These are phyloP conservation scores for Takashimella koratensis DNA, from an alignment of 1,284 basidiomycete genomes.

Conservation along the genomic window DNA sequence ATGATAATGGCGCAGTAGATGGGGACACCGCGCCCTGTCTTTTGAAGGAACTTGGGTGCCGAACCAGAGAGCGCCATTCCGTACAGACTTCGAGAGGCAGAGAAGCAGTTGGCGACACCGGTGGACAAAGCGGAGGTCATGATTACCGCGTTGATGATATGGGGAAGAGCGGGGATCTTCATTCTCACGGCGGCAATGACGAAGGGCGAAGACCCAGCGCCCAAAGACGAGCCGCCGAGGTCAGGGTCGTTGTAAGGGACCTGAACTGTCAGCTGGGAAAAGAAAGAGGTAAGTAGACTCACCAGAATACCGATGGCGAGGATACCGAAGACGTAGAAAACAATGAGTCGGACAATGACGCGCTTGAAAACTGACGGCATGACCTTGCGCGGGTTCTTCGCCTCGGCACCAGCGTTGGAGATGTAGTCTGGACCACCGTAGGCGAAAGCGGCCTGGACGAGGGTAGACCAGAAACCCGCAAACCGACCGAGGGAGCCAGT, in stretches of 20 bases:
- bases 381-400: slow-evolving; percentile 62
- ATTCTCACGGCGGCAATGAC: slow-evolving; percentile 62
- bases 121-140: too few species aligned
- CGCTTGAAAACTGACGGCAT: slow-evolving; percentile 67
- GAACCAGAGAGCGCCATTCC: slow-evolving; percentile 56
- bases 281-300: slow-evolving; percentile 15
- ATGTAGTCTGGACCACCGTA: slow-evolving; percentile 17
- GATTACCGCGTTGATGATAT: slow-evolving; percentile 50
- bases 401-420: slow-evolving; percentile 37
- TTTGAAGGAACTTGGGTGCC: slow-evolving; percentile 55
- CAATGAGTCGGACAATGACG: slow-evolving; percentile 64
- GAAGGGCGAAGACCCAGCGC: slow-evolving; percentile 68
- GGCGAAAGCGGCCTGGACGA: slow-evolving; percentile 49
- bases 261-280: too few species aligned
- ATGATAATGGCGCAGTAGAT: slow-evolving; percentile 63
- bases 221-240: slow-evolving; percentile 55
- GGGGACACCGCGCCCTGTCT: slow-evolving; percentile 66
- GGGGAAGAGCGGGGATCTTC: slow-evolving; percentile 66
- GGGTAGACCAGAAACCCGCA: slow-evolving; percentile 55
- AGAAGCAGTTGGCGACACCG: too few species aligned
- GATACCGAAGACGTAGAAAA: slow-evolving; percentile 60
- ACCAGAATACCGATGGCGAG: slow-evolving; percentile 68
- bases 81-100: slow-evolving; percentile 54
- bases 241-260: slow-evolving; percentile 57
- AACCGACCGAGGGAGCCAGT: slow-evolving; percentile 49